Base-by-base conservation (phyloP, 2,329 filamentous ascomycete genomes). In the Aaosphaeria arxii region DNA sequence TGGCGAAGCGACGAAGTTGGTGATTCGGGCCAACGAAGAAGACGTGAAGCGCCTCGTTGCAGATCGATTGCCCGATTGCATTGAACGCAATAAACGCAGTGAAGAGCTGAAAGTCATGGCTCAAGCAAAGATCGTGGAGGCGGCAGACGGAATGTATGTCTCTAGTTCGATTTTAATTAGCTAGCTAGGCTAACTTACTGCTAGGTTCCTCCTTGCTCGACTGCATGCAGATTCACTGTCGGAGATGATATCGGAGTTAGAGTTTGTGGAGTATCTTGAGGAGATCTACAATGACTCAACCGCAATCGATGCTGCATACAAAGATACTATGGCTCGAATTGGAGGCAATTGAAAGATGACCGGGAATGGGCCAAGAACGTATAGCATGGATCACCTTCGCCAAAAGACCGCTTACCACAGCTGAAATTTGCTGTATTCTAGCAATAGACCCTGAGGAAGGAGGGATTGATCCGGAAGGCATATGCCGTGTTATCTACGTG, bases 311-410 rank as follows among this genome's bases (percentile, higher is more conserved):
- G 5, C 53, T 7, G 70, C 71, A 0, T 82, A 82, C 42, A 48
- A 66, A 0, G 51, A 71, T 0, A 69, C 72, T 0, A 73, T 80
- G 59, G 36, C 70, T 3, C 61, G 75, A 17, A 77, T 80, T 30
- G 43, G 70, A n/a, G 48, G 0, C 75, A 80, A 42, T 7, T 54
- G 0, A 1, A 44, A 1, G 69, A 64, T 4, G 52, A 66, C 7
- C 35, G 40, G n/a, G 47, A 66, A 0, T 59, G 77, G 36, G 77
- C 77, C 0, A 71, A 63, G 30, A 43, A 44, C 11, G 44, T 29
- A 45, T 60, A 7, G 50, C 50, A 4, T 61, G 53, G 58, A 55
- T 61, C 30, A 47, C 51, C 7, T 52, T 29, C 38, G 54, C 56
- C 5, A 40, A 46, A 33, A 30, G 49, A 24, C 48, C 45, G 13